Base-by-base conservation (phyloP, 768 basidiomycete species). In the Punctularia strigosozonata region DNA sequence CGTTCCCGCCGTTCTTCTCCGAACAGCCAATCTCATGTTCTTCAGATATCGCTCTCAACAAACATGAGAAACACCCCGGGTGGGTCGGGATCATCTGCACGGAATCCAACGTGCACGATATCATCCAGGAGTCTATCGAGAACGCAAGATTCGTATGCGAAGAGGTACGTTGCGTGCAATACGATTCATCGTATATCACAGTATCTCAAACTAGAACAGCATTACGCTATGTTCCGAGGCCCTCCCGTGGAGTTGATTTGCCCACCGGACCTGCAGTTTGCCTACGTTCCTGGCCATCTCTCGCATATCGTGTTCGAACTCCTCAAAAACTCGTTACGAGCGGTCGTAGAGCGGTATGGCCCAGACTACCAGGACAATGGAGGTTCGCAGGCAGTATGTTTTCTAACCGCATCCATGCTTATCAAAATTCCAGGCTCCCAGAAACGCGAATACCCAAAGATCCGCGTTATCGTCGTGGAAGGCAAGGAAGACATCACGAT, bases 51-150 rank as follows among this genome's bases (percentile, higher is more conserved):
- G 92, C 94, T 2, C 65, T 99, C 28, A 98, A 98, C 58, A 90
- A 80, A 1, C 77, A 92, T 31, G 80, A 88, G 45, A 73, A 91
- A 1, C 91, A 98, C 53, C 66, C 71, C 35, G 82, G 90, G 55
- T 94, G 91, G 53, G 95, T 99, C 20, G 94, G 95, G 6, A 97
- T 99, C 52, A 98, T 98, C 53, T 95, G 90, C 59, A 97, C 88
- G 2, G 71, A 85, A 53, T 82, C 91, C 2, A 97, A 91, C 57
- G 80, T 99, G 0, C 90, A 91, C 50, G 91, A 98, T 53, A 95
- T 97, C 46, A 81, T 94, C n/a, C 83, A 88, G 52, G 95, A 99
- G 66, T 87, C 94, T 0, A 97, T 98, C 49, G 94, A 99, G 58
- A 98, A 99, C 58, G 91, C 95, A 5, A 77, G 83, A 14, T 86